Evolutionary conservation across 1,284 basidiomycete genomes (phyloP), one percentile per base, ranked within the genome.

Genomic region (Pyrrhoderma noxium): DNA sequence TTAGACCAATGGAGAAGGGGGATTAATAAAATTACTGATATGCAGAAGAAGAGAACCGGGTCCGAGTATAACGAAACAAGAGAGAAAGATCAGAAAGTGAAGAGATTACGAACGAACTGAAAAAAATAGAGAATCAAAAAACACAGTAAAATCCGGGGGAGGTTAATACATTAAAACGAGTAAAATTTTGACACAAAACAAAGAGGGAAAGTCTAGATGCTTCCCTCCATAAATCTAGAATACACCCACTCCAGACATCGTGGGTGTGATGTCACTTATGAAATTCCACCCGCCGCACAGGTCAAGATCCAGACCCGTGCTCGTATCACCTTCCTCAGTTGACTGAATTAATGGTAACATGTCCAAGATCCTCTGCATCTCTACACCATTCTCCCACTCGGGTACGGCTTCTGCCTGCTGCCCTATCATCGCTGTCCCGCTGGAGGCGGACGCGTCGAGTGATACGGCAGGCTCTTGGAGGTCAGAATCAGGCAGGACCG

Each of bases 331-430:
- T 45, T 39, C 53, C 16, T 45, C 46, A 49, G 14, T 40, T 38
- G 68, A 64, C 52, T 67, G 63, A 48, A 62, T 65, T 58, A 58
- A 60, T 56, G 68, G 72, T 60, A 76, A 65, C 68, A 77, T 68
- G 62, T 75, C 77, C 63, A 84, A 62, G 51, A 84, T 69, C 64
- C 70, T 75, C 70, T 80, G 76, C 70, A 84, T 77, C 65, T 81
- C 81, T 59, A 69, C 67, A 61, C 77, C 77, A 51, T 59, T 65
- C 56, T 68, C 69, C 69, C 68, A 73, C 56, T 62, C 63, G 38
- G 60, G 56, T 53, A 55, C 50, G 31, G 53, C 53, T 49, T 49
- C 38, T 46, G 47, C 52, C 54, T 16, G 25, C 38, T 16, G 16
- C 45, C 23, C 44, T 44, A 45, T 53, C 52, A 52, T 45, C 57